A percentile compares a stretch with the other conserved stretches of the same genome.
Conservation (phyloP, 2,329 filamentous ascomycete species). For the Beauveria bassiana region DNA sequence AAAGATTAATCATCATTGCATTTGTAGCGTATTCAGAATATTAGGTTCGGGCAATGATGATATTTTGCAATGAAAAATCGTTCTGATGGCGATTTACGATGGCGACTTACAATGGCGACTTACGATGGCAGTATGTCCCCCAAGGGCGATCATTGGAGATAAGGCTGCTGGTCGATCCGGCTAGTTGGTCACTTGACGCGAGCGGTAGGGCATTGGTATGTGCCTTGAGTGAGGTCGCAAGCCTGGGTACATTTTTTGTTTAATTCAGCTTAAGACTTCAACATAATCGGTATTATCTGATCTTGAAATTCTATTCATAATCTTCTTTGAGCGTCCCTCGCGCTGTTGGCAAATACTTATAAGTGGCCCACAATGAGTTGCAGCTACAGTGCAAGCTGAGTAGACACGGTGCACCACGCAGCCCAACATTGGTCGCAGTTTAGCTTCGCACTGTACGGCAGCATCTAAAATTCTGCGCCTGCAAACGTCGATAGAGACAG, state of each 20-base stretch:
- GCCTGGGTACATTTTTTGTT: background rate
- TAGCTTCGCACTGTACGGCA: slow-evolving; percentile 8
- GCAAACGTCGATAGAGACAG: background rate
- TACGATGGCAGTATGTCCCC: too few relatives aligned
- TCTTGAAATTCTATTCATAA: too few relatives aligned
- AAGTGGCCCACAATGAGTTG: background rate
- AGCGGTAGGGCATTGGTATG: background rate
- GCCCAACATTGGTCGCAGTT: background rate
- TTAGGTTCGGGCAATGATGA: too few relatives aligned
- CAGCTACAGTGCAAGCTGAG: background rate
- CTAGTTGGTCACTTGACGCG: background rate
- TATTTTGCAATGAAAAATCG: too few relatives aligned
- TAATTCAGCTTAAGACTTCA: background rate
- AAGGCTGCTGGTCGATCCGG: too few relatives aligned
- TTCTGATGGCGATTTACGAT: too few relatives aligned
- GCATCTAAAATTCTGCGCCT: slow-evolving; percentile 6
- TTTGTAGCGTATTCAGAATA: too few relatives aligned
- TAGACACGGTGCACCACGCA: background rate
- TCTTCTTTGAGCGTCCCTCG: background rate
- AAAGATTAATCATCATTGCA: too few relatives aligned
- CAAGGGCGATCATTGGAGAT: too few relatives aligned
- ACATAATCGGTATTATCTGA: background rate
- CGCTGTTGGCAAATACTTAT: background rate
- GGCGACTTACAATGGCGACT: too few relatives aligned
- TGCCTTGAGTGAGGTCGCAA: background rate